Conservation (phyloP, 2,329 filamentous ascomycete species). For the Colletotrichum spinosum region DNA sequence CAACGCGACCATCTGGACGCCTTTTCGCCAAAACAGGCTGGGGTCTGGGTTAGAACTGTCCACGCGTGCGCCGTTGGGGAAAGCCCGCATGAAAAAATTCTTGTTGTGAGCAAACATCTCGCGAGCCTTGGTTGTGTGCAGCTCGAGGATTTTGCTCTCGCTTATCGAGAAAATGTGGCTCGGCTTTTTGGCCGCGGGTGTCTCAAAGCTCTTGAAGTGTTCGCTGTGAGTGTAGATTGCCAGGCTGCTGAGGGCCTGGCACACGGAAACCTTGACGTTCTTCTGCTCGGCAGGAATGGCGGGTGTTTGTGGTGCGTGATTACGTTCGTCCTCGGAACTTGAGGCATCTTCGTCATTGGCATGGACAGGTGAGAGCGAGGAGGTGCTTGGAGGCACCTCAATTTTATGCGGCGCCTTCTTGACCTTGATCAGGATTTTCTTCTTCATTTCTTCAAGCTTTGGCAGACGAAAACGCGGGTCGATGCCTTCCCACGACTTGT, state of each 20-base stretch:
- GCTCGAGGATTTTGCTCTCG: constrained; percentile 77
- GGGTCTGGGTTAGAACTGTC: constrained; percentile 96
- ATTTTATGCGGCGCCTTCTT: constrained; percentile 66
- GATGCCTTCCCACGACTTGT: constrained; percentile 62
- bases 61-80: constrained; percentile 82
- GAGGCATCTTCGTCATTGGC: constrained; percentile 53
- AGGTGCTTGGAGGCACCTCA: constrained; percentile 46
- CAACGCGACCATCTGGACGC: constrained; percentile 96
- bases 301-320: constrained; percentile 28
- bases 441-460: constrained; percentile 75
- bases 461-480: constrained; percentile 70
- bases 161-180: constrained; percentile 88
- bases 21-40: constrained; percentile 89
- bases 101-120: constrained; percentile 91
- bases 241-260: constrained; percentile 76
- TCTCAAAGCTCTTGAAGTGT: constrained; percentile 79
- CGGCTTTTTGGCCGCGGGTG: constrained; percentile 69
- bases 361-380: constrained; percentile 46
- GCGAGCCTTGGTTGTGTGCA: constrained; percentile 71
- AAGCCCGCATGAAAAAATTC: constrained; percentile 89
- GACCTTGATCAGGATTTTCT: constrained; percentile 88
- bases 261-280: constrained; percentile 70
- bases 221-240: constrained; percentile 90
- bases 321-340: constrained; percentile 57
- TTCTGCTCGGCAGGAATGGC: constrained; percentile 50